phyloP scores from a whole-genome alignment of 352 stramenopile species.

The Globisporangium irregulare region DNA sequence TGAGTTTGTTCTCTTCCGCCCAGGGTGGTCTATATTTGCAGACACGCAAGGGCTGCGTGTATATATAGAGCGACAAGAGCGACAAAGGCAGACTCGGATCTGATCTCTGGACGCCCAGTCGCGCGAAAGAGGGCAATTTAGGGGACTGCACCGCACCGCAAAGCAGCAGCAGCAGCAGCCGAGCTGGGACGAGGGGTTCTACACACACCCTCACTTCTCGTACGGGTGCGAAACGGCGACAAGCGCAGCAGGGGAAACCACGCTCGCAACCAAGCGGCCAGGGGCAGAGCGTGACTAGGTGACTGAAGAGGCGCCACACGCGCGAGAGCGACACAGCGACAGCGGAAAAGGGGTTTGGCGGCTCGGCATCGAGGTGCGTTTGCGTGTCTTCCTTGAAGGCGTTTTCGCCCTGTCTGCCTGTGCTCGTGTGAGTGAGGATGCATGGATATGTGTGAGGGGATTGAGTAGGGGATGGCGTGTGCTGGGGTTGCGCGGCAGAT shows the following conservation, averaged over 20 bases:
- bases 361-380: conserved; percentile 14
- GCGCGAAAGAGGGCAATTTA: neutral
- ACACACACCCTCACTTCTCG: neutral
- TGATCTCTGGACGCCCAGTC: neutral
- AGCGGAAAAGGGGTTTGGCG: conserved; percentile 16
- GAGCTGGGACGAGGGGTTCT: conserved; percentile 9
- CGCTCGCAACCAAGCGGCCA: conserved; percentile 24
- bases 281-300: conserved; percentile 40
- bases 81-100: neutral
- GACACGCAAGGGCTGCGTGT: neutral
- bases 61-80: neutral
- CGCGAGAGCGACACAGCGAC: conserved; percentile 20
- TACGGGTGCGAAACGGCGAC: conserved; percentile 19
- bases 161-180: neutral
- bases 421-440: neutral
- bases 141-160: neutral
- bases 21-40: conserved; percentile 9
- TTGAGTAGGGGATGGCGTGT: conserved; percentile 6
- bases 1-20: neutral
- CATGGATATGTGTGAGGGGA: neutral
- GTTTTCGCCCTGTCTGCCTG: conserved; percentile 4
- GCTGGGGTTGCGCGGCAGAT: neutral
- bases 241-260: neutral
- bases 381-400: conserved; percentile 6
- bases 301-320: conserved; percentile 34